Conservation (phyloP, 306 rosid genomes). For the Rosa lucieae region DNA sequence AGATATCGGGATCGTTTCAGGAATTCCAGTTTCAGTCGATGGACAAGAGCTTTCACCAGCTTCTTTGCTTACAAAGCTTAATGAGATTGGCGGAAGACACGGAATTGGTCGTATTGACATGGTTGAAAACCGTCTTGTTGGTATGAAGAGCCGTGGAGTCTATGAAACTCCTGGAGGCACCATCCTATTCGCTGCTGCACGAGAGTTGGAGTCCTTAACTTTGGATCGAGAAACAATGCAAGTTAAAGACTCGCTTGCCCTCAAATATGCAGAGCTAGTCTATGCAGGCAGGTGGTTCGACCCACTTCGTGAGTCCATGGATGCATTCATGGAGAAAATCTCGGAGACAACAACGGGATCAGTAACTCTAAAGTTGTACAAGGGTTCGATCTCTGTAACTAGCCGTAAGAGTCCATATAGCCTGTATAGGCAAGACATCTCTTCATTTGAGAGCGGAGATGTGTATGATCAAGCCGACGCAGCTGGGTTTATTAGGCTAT, state of each 20-base stretch:
- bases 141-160: constrained; percentile 97
- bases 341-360: constrained; percentile 77
- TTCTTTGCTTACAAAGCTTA: constrained; percentile 68
- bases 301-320: constrained; percentile 84
- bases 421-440: constrained; percentile 85
- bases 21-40: constrained; percentile 74
- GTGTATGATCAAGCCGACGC: constrained; percentile 96
- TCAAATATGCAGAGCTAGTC: constrained; percentile 87
- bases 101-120: constrained; percentile 89
- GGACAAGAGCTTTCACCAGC: constrained; percentile 79
- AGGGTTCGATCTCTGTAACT: constrained; percentile 65
- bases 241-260: constrained; percentile 68
- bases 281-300: constrained; percentile 98
- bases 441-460: constrained; percentile 82
- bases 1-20: constrained; percentile 69
- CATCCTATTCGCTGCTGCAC: constrained; percentile 72
- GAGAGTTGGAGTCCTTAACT: constrained; percentile 74
- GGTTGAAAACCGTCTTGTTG: constrained; percentile 94
- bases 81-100: constrained; percentile 81
- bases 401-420: constrained; percentile 70
- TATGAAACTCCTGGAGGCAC: constrained; percentile 99
- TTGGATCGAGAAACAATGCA: constrained; percentile 80
- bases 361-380: constrained; percentile 66
- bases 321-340: constrained; percentile 89
- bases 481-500: constrained; percentile 85